Conservation (phyloP, 169 alveolate species). For the Plasmodium inui region DNA sequence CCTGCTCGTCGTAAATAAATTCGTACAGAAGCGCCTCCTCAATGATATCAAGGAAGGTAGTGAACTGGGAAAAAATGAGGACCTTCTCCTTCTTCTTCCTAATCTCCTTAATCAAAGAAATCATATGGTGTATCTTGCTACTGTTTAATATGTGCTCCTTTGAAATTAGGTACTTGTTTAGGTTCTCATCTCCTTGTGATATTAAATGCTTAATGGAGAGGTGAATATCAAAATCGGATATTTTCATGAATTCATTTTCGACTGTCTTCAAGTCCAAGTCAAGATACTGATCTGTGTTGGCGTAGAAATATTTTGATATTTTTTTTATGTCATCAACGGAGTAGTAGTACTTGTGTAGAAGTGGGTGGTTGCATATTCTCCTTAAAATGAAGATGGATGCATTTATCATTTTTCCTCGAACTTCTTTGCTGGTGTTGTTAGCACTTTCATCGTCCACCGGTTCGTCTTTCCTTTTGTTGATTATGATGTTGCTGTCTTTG, state of each 20-base stretch:
- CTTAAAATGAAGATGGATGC: conserved; percentile 89
- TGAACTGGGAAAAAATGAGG: conserved; percentile 93
- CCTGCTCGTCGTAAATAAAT: conserved; percentile 76
- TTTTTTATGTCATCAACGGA: conserved; percentile 81
- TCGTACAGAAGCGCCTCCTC: conserved; percentile 86
- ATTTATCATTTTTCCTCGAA: conserved; percentile 83
- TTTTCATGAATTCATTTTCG: conserved; percentile 78
- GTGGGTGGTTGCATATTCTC: conserved; percentile 93
- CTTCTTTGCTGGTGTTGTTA: conserved; percentile 48
- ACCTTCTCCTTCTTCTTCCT: conserved; percentile 86
- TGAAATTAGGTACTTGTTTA: conserved; percentile 75
- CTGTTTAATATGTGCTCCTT: conserved; percentile 79
- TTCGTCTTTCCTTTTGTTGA: conserved; percentile 38
- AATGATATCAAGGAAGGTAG: conserved; percentile 91
- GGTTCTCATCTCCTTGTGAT: conserved; percentile 69
- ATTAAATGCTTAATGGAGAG: conserved; percentile 76
- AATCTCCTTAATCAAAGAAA: conserved; percentile 79
- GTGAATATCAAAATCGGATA: conserved; percentile 87
- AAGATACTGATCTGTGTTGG: conserved; percentile 82
- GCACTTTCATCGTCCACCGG: neutral
- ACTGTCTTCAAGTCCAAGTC: conserved; percentile 83
- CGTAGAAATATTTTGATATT: conserved; percentile 78
- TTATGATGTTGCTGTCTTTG: conserved; percentile 24
- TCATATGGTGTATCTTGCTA: conserved; percentile 79
- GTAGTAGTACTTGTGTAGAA: conserved; percentile 86